phyloP scores from a whole-genome alignment of 495 filamentous ascomycete species.

The Aspergillus sclerotioniger region DNA sequence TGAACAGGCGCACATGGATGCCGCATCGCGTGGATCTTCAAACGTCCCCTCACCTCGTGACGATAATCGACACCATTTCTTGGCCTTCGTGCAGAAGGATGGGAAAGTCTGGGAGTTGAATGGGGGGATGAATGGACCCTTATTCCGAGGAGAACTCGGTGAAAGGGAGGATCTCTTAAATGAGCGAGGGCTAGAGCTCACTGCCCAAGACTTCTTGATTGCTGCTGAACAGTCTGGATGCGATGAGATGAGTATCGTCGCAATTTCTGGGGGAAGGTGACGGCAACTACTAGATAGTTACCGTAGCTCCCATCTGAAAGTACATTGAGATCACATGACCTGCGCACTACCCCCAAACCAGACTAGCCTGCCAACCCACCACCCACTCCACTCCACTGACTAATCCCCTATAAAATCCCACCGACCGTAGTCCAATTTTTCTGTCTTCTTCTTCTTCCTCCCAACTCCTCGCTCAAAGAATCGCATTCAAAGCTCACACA shows the following conservation, averaged over 20 bases:
- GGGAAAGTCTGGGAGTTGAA: constrained; percentile 14
- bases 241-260: too few relatives aligned
- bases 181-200: constrained; percentile 2
- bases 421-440: constrained; percentile 16
- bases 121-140: constrained; percentile 10
- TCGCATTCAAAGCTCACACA: constrained; percentile 99
- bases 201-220: too few relatives aligned
- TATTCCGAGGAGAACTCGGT: constrained; percentile 4
- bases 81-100: constrained; percentile 11
- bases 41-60: not conserved
- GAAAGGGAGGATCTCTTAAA: constrained; percentile 12
- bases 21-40: constrained; percentile 5
- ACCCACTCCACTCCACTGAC: constrained; percentile 12
- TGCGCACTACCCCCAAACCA: constrained; percentile 13
- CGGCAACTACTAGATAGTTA: too few relatives aligned
- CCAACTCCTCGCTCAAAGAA: constrained; percentile 94
- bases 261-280: too few relatives aligned
- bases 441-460: constrained; percentile 31
- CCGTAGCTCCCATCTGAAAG: too few relatives aligned
- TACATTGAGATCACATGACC: constrained; percentile 16
- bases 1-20: constrained; percentile 10
- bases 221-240: too few relatives aligned
- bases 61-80: constrained; percentile 11
- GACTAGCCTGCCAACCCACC: constrained; percentile 22
- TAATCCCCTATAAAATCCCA: constrained; percentile 24